Conservation (phyloP, 192 early-diverging fungal species). For the Allomyces javanicus region DNA sequence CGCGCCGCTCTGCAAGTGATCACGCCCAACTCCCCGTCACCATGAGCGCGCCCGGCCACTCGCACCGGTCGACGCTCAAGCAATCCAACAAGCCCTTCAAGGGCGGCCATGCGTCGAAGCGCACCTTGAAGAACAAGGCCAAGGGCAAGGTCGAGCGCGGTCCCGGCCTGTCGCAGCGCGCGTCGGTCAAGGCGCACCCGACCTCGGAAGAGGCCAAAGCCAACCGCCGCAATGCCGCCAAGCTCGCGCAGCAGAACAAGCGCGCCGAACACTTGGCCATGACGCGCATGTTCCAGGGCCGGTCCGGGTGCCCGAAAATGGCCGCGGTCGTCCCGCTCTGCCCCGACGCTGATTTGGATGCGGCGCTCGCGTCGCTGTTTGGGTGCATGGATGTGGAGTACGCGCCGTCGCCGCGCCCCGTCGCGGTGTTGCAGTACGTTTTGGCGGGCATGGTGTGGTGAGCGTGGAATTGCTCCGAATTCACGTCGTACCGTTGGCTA, state of each 20-base stretch:
- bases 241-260: slow-evolving; percentile 62
- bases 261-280: slow-evolving; percentile 42
- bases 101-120: slow-evolving; percentile 62
- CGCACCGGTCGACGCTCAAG: slow-evolving; percentile 62
- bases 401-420: not conserved
- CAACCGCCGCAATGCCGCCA: slow-evolving; percentile 66
- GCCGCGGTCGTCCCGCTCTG: slow-evolving; percentile 80
- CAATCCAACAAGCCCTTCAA: slow-evolving; percentile 96
- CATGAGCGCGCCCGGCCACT: slow-evolving; percentile 12
- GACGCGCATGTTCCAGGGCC: slow-evolving; percentile 68
- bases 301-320: slow-evolving; percentile 66
- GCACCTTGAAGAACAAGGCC: slow-evolving; percentile 47
- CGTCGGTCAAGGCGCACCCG: slow-evolving; percentile 31
- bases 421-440: slow-evolving; percentile 1
- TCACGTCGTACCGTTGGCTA: too few relatives aligned
- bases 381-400: slow-evolving; percentile 30
- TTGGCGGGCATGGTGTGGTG: too few relatives aligned
- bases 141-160: slow-evolving; percentile 33
- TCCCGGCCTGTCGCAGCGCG: slow-evolving; percentile 16
- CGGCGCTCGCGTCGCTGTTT: slow-evolving; percentile 22
- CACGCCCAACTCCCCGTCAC: too few relatives aligned
- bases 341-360: slow-evolving; percentile 39
- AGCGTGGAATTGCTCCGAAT: too few relatives aligned
- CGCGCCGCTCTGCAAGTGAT: too few relatives aligned
- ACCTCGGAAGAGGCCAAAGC: slow-evolving; percentile 31